Conservation (phyloP, 2,329 filamentous ascomycete genomes). For the Amauroascus verrucosus region DNA sequence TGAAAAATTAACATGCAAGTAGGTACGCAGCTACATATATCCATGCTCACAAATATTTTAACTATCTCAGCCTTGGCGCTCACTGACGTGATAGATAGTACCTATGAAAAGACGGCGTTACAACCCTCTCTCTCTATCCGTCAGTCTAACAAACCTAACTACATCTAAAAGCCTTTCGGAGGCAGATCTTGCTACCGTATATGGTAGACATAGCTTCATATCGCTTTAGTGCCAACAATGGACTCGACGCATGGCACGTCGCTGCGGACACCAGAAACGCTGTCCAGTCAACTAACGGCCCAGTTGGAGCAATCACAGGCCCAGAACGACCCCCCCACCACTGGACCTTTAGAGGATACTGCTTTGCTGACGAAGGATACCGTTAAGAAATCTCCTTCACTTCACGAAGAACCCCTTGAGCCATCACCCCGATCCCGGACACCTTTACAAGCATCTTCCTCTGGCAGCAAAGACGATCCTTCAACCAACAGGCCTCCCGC, state of each 20-base stretch:
- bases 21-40: too few species aligned
- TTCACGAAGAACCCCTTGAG: conserved; percentile 55
- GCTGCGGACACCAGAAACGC: not conserved
- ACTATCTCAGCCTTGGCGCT: too few species aligned
- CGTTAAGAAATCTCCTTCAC: conserved; percentile 48
- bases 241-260: not conserved
- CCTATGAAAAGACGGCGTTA: too few species aligned
- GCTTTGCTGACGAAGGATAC: not conserved
- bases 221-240: not conserved
- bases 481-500: conserved; percentile 47
- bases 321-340: not conserved
- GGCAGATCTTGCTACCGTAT: not conserved
- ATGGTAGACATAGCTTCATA: not conserved
- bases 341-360: not conserved
- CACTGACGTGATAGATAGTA: too few species aligned
- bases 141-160: too few species aligned
- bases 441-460: conserved; percentile 47
- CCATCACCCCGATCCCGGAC: conserved; percentile 36
- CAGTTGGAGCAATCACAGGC: conserved; percentile 4
- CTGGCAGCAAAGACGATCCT: conserved; percentile 55
- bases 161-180: too few species aligned
- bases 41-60: too few species aligned
- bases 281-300: conserved; percentile 4
- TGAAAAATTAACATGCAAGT: too few species aligned
- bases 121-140: too few species aligned